Conservation (phyloP, 2,329 filamentous ascomycete species). For the Ceratocystis ficicola region DNA sequence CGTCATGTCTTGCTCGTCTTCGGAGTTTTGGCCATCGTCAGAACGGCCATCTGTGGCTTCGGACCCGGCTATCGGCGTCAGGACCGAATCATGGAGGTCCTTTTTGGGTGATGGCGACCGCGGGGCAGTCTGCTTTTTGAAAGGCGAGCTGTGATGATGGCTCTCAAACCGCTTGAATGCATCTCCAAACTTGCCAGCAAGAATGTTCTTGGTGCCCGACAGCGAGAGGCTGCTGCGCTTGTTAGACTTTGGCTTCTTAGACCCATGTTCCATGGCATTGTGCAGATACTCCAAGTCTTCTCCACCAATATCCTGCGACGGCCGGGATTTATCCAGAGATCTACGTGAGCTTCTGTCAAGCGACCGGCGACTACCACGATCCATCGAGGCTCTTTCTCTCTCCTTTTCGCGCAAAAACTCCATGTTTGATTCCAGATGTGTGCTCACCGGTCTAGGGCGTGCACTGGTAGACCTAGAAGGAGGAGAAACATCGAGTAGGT, state of each 20-base stretch:
- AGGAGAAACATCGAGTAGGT: constrained; percentile 43
- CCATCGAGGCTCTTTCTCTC: constrained; percentile 25
- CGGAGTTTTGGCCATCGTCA: constrained; percentile 51
- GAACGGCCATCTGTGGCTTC: constrained; percentile 50
- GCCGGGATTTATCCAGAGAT: constrained; percentile 18
- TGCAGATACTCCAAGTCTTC: constrained; percentile 60
- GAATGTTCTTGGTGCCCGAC: constrained; percentile 63
- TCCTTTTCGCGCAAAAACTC: constrained; percentile 75
- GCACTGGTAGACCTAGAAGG: constrained; percentile 31
- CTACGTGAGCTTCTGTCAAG: constrained; percentile 20
- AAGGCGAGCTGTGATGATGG: constrained; percentile 28
- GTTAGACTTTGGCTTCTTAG: constrained; percentile 46
- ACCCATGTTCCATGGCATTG: constrained; percentile 55
- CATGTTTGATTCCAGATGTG: constrained; percentile 69
- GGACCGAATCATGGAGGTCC: constrained; percentile 37
- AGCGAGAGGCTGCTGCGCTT: constrained; percentile 66
- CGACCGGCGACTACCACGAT: constrained; percentile 17
- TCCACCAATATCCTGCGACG: constrained; percentile 18
- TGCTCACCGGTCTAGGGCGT: constrained; percentile 64
- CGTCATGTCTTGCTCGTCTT: constrained; percentile 55
- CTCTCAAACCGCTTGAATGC: constrained; percentile 85
- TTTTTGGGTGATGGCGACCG: constrained; percentile 41
- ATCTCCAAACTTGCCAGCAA: constrained; percentile 84
- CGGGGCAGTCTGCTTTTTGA: constrained; percentile 26
- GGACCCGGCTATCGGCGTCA: constrained; percentile 64